These are phyloP conservation scores for Cladosporium velox DNA, from an alignment of 2,329 filamentous ascomycete species.

Conservation along the genomic window DNA sequence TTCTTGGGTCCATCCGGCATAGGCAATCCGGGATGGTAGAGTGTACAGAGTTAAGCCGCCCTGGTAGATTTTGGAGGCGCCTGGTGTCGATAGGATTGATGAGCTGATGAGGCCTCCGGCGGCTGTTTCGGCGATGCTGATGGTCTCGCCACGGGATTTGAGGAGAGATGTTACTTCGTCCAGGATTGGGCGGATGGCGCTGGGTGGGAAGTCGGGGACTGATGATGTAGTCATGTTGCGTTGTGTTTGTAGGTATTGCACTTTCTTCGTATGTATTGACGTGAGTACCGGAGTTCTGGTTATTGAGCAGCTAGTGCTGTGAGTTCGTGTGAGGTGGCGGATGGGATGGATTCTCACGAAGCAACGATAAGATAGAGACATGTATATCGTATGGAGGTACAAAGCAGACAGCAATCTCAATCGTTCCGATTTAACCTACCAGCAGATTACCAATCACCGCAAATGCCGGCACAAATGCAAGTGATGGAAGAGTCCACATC, in stretches of 20 bases:
- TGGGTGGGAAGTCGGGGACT: conserved; percentile 43
- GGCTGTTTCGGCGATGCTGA: conserved; percentile 65
- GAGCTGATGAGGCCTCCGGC: conserved; percentile 64
- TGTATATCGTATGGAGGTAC: background rate
- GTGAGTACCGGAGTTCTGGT: background rate
- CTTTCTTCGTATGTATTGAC: background rate
- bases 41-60: conserved; percentile 66
- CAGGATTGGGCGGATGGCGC: conserved; percentile 46
- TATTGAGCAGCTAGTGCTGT: background rate
- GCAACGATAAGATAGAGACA: background rate
- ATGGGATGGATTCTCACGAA: background rate
- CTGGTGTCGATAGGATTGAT: conserved; percentile 59
- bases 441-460: conserved; percentile 1
- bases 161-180: conserved; percentile 56
- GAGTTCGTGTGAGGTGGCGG: background rate
- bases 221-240: conserved; percentile 14
- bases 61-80: conserved; percentile 60
- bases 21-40: conserved; percentile 58
- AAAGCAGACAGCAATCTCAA: background rate
- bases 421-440: background rate
- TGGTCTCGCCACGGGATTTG: conserved; percentile 57
- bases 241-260: background rate
- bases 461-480: background rate
- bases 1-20: conserved; percentile 62
- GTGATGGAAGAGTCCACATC: background rate